Evolutionary conservation across 805 yeast genomes (phyloP).

Genomic region (Metschnikowia gelsemii): DNA sequence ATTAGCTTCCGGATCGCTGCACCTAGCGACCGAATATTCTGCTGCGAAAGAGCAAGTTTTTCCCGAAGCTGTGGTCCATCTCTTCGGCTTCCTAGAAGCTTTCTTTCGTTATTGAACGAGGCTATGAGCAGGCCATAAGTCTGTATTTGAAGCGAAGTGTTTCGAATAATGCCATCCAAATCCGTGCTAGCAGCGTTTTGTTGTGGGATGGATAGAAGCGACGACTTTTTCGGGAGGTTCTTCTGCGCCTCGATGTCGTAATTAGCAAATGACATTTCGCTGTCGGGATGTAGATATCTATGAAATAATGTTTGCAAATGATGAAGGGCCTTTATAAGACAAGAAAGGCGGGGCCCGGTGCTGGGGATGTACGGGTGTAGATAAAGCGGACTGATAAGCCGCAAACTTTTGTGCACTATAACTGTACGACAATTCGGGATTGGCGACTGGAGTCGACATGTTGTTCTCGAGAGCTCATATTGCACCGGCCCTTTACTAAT

Average conservation of each 20-base stretch:
- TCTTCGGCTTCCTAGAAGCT: slow-evolving; percentile 52
- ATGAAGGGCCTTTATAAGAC: no score
- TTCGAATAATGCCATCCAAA: slow-evolving; percentile 33
- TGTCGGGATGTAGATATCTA: neutral
- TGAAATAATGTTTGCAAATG: neutral
- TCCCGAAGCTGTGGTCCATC: slow-evolving; percentile 42
- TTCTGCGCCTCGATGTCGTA: slow-evolving; percentile 51
- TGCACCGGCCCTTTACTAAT: no score
- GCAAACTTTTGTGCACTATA: no score
- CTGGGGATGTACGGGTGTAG: neutral
- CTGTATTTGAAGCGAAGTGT: slow-evolving; percentile 42
- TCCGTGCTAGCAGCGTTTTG: slow-evolving; percentile 20
- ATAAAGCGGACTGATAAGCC: no score
- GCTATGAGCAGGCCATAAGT: slow-evolving; percentile 51
- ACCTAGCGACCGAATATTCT: slow-evolving; percentile 33
- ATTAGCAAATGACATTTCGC: slow-evolving; percentile 55
- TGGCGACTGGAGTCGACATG: no score
- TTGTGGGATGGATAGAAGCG: neutral
- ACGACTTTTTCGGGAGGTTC: slow-evolving; percentile 5
- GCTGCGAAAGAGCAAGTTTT: slow-evolving; percentile 32
- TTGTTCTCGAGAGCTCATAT: no score
- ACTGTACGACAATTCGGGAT: no score
- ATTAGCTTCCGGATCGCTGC: slow-evolving; percentile 34
- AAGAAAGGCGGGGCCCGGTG: neutral
- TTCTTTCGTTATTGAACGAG: slow-evolving; percentile 48